Evolutionary conservation across 164 flowering plant species (phyloP).

Genomic region (Chloranthus sessilifolius): DNA sequence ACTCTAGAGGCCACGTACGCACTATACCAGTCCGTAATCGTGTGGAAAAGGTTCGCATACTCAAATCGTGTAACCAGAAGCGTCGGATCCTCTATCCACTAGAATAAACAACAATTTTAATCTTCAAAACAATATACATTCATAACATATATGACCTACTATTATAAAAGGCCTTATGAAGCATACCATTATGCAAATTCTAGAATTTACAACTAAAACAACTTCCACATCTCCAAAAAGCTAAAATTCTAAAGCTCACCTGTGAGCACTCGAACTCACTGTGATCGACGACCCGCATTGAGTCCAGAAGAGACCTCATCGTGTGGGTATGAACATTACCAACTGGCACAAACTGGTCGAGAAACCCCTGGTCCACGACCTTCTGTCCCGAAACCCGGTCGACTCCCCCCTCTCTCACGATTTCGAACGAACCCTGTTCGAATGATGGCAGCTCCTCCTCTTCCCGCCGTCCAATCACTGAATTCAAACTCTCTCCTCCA

Average conservation of each 20-base stretch:
- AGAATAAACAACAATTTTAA: slow-evolving; percentile 21
- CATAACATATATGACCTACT: no score
- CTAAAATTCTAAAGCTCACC: slow-evolving; percentile 36
- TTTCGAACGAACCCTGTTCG: slow-evolving; percentile 63
- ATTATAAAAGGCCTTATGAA: no score
- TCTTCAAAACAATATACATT: no score
- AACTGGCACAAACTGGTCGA: slow-evolving; percentile 46
- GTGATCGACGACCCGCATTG: slow-evolving; percentile 37
- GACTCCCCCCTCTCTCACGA: slow-evolving; percentile 31
- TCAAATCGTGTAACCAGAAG: slow-evolving; percentile 84
- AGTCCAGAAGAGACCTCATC: slow-evolving; percentile 56
- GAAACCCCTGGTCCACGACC: slow-evolving; percentile 35
- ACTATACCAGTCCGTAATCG: slow-evolving; percentile 94
- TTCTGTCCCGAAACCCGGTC: slow-evolving; percentile 10
- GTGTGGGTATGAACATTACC: slow-evolving; percentile 59
- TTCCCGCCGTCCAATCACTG: slow-evolving; percentile 75
- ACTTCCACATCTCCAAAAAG: no score
- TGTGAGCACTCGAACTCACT: slow-evolving; percentile 51
- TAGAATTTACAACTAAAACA: no score
- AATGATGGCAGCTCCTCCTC: slow-evolving; percentile 77
- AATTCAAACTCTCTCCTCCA: slow-evolving; percentile 80
- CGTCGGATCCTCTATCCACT: slow-evolving; percentile 96
- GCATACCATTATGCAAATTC: no score
- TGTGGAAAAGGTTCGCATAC: slow-evolving; percentile 95
- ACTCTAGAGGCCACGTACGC: slow-evolving; percentile 89